phyloP scores from a whole-genome alignment of 176 grass and related monocot species.

The Zoysia pacifica region DNA sequence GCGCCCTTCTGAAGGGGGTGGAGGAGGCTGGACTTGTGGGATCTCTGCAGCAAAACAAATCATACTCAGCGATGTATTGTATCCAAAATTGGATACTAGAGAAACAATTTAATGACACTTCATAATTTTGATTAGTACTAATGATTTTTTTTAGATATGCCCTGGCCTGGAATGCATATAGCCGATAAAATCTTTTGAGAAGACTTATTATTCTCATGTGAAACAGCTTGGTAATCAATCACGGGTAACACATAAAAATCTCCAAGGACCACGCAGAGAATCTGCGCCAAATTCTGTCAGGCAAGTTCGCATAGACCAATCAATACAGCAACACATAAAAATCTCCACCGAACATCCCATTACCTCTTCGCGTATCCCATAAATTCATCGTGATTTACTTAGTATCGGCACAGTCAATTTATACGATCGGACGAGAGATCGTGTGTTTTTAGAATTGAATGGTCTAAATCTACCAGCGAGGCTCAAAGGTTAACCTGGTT shows the following conservation, averaged over 20 bases:
- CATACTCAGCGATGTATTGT: not conserved
- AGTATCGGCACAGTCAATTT: too few relatives aligned
- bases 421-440: too few relatives aligned
- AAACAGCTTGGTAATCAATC: too few relatives aligned
- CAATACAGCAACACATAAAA: not conserved
- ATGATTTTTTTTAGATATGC: too few relatives aligned
- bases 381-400: too few relatives aligned
- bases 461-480: too few relatives aligned
- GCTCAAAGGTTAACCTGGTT: too few relatives aligned
- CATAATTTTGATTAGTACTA: not conserved
- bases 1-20: slow-evolving; percentile 72
- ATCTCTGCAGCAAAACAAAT: slow-evolving; percentile 32
- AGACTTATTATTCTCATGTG: not conserved
- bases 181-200: not conserved
- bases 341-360: not conserved
- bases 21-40: slow-evolving; percentile 64
- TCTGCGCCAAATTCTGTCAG: not conserved
- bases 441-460: too few relatives aligned
- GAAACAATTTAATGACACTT: not conserved
- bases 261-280: not conserved
- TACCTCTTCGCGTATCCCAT: not conserved
- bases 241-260: too few relatives aligned
- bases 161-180: not conserved
- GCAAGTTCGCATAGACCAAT: too few relatives aligned
- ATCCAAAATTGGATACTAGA: not conserved